Percentiles rank a stretch among this genome's conserved stretches.
Conservation (phyloP, 768 basidiomycete species). For the Lyophyllum shimeji region DNA sequence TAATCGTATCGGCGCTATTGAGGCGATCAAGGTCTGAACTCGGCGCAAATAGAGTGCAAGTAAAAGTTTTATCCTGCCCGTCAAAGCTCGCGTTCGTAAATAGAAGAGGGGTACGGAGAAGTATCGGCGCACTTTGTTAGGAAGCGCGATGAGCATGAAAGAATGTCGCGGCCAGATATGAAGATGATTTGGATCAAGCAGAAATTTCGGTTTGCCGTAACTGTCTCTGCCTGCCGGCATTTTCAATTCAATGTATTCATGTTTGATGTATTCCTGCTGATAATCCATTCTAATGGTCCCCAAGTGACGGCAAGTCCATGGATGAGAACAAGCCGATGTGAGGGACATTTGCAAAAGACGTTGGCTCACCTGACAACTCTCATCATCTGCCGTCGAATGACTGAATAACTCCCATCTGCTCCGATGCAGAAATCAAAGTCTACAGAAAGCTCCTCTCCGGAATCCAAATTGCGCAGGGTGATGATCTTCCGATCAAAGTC, state of each 20-base stretch:
- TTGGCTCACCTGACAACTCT: constrained; percentile 76
- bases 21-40: constrained; percentile 73
- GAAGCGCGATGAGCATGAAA: constrained; percentile 98
- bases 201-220: constrained; percentile 65
- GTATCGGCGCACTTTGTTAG: constrained; percentile 77
- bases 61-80: constrained; percentile 91
- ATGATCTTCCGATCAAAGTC: constrained; percentile 72
- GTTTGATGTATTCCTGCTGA: constrained; percentile 91
- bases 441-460: constrained; percentile 42
- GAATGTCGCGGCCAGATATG: constrained; percentile 99
- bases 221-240: constrained; percentile 78
- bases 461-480: constrained; percentile 45
- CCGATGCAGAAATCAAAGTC: constrained; percentile 84
- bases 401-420: constrained; percentile 92
- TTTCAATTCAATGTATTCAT: constrained; percentile 95
- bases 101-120: constrained; percentile 18
- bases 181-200: constrained; percentile 92
- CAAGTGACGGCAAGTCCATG: constrained; percentile 26
- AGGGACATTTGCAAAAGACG: constrained; percentile 25
- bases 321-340: constrained; percentile 26
- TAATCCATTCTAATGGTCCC: constrained; percentile 77
- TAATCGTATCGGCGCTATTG: constrained; percentile 50
- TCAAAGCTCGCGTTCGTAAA: constrained; percentile 25
- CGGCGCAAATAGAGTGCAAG: constrained; percentile 93
- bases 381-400: constrained; percentile 94